A percentile compares a stretch with the other conserved stretches of the same genome.
Evolutionary conservation across 2,329 filamentous ascomycete genomes (phyloP).

Genomic region (Trichoderma polysporum): DNA sequence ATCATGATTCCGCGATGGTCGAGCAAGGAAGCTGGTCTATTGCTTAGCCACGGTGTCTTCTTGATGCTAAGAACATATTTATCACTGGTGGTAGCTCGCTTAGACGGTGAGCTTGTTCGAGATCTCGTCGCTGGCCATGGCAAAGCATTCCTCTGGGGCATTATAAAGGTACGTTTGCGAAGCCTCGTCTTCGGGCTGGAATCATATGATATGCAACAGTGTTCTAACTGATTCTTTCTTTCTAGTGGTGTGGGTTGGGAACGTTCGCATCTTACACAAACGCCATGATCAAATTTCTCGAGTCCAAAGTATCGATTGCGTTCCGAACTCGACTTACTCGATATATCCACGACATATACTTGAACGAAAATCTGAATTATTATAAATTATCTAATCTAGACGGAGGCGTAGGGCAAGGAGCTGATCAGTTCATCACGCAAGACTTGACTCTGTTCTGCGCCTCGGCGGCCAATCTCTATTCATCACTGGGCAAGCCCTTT

Average conservation of each 20-base stretch:
- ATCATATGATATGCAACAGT: neutral
- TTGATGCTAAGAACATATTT: slow-evolving; percentile 90
- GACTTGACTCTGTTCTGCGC: slow-evolving; percentile 95
- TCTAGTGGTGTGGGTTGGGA: slow-evolving; percentile 84
- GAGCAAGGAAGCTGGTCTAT: slow-evolving; percentile 89
- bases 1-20: slow-evolving; percentile 97
- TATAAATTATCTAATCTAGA: slow-evolving; percentile 94
- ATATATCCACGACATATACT: slow-evolving; percentile 95
- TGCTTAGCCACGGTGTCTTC: slow-evolving; percentile 86
- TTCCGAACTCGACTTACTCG: slow-evolving; percentile 92
- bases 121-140: slow-evolving; percentile 96
- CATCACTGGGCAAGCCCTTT: slow-evolving; percentile 93
- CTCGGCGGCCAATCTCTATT: slow-evolving; percentile 88
- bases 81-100: slow-evolving; percentile 84
- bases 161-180: slow-evolving; percentile 64
- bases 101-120: slow-evolving; percentile 94
- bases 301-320: slow-evolving; percentile 96
- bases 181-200: neutral
- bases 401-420: slow-evolving; percentile 85
- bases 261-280: slow-evolving; percentile 96
- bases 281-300: slow-evolving; percentile 97
- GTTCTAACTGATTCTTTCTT: neutral
- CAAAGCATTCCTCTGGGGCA: slow-evolving; percentile 81
- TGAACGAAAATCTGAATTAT: slow-evolving; percentile 93
- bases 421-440: slow-evolving; percentile 97